These are phyloP conservation scores for Amanita inopinata DNA, from an alignment of 768 basidiomycete species.

Conservation along the genomic window DNA sequence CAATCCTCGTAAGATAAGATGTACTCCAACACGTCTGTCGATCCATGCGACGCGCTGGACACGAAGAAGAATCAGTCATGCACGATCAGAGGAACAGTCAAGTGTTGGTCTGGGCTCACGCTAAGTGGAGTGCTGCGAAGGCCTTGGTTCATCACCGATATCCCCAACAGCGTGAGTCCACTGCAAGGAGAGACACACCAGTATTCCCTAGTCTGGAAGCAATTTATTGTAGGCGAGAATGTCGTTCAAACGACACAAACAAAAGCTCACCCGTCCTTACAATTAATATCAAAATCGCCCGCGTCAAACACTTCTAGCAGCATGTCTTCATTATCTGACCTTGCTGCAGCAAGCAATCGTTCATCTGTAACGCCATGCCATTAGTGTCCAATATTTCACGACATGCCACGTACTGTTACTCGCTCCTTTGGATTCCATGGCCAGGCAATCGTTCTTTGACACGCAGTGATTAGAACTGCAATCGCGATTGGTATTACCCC, in stretches of 20 bases:
- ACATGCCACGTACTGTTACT: constrained; percentile 26
- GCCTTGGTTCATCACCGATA: not conserved
- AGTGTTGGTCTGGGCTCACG: constrained; percentile 45
- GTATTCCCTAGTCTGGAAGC: constrained; percentile 60
- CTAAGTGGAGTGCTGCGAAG: constrained; percentile 54
- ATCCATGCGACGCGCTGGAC: constrained; percentile 43
- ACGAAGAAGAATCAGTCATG: constrained; percentile 4
- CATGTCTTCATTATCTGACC: constrained; percentile 62
- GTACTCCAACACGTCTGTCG: constrained; percentile 55
- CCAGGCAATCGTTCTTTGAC: no score
- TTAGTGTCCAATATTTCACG: no score
- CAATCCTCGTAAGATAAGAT: constrained; percentile 67
- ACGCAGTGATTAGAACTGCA: no score
- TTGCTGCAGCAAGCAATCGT: constrained; percentile 62
- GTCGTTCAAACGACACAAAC: not conserved
- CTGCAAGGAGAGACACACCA: constrained; percentile 32
- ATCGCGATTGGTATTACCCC: no score
- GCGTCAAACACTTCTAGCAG: constrained; percentile 50
- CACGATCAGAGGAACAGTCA: no score
- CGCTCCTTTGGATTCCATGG: constrained; percentile 17
- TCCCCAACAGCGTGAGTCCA: constrained; percentile 12
- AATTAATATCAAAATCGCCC: constrained; percentile 62
- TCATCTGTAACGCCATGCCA: constrained; percentile 40
- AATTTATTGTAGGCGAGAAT: constrained; percentile 16
- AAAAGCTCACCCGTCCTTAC: constrained; percentile 58